Evolutionary conservation across 345 rosid species (phyloP).

Genomic region (Raphanus sativus): DNA sequence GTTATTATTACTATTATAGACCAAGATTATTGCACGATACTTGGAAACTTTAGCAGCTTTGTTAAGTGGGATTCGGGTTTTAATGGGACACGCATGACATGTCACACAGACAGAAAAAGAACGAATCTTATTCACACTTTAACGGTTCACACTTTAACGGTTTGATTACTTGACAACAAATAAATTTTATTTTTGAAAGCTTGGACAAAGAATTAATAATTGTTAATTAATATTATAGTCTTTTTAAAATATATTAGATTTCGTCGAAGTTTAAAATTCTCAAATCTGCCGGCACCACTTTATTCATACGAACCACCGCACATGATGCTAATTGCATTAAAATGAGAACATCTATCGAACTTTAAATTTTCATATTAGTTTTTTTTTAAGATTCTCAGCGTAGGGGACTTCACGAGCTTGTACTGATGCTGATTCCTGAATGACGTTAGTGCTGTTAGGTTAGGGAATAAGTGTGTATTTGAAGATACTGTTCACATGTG

Average conservation of each 20-base stretch:
- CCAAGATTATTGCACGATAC: constrained; percentile 17
- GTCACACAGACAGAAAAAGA: constrained; percentile 18
- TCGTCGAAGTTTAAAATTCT: background rate
- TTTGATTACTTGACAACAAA: background rate
- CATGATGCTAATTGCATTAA: background rate
- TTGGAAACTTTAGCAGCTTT: constrained; percentile 24
- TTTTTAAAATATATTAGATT: background rate
- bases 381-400: background rate
- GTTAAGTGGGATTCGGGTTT: constrained; percentile 25
- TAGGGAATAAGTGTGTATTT: constrained; percentile 10
- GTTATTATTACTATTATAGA: background rate
- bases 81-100: constrained; percentile 29
- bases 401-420: background rate
- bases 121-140: constrained; percentile 11
- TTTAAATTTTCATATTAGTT: background rate
- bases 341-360: background rate
- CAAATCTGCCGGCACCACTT: background rate
- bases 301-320: constrained; percentile 12
- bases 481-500: background rate
- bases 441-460: constrained; percentile 8
- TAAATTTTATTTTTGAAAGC: no score
- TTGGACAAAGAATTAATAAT: no score
- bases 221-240: background rate
- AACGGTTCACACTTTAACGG: constrained; percentile 6
- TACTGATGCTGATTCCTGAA: constrained; percentile 9